Evolutionary conservation across 2,329 filamentous ascomycete species (phyloP).

Genomic region (Exophiala lecanii-corni): DNA sequence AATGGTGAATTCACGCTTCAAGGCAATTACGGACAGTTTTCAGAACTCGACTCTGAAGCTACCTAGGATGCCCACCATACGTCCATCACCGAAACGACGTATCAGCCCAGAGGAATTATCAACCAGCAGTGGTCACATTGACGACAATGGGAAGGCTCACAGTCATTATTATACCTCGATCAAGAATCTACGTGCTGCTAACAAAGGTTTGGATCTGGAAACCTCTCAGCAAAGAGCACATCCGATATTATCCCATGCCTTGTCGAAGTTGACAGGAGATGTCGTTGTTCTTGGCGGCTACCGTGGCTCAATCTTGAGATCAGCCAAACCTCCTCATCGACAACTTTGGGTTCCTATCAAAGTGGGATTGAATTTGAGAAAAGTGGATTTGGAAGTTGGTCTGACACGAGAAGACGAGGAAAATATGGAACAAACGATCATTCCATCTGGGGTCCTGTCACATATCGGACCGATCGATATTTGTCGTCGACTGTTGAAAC

Average conservation of each 20-base stretch:
- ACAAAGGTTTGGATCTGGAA: slow-evolving; percentile 12
- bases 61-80: slow-evolving; percentile 43
- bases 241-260: slow-evolving; percentile 52
- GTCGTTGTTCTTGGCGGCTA: slow-evolving; percentile 87
- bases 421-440: slow-evolving; percentile 74
- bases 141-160: slow-evolving; percentile 1
- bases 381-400: slow-evolving; percentile 85
- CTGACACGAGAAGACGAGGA: slow-evolving; percentile 77
- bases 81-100: slow-evolving; percentile 11
- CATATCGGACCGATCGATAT: slow-evolving; percentile 91
- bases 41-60: slow-evolving; percentile 76
- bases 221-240: slow-evolving; percentile 32
- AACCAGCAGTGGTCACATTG: neutral
- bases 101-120: slow-evolving; percentile 1
- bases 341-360: slow-evolving; percentile 94
- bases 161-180: slow-evolving; percentile 7
- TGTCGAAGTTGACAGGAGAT: slow-evolving; percentile 73
- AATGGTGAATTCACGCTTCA: slow-evolving; percentile 82
- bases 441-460: slow-evolving; percentile 81
- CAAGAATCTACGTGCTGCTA: slow-evolving; percentile 11
- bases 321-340: slow-evolving; percentile 73
- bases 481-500: slow-evolving; percentile 73
- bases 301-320: slow-evolving; percentile 81
- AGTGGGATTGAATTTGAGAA: slow-evolving; percentile 83
- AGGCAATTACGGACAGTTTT: slow-evolving; percentile 83